Base-by-base conservation (phyloP, 495 filamentous ascomycete genomes). In the Neurospora sp. region DNA sequence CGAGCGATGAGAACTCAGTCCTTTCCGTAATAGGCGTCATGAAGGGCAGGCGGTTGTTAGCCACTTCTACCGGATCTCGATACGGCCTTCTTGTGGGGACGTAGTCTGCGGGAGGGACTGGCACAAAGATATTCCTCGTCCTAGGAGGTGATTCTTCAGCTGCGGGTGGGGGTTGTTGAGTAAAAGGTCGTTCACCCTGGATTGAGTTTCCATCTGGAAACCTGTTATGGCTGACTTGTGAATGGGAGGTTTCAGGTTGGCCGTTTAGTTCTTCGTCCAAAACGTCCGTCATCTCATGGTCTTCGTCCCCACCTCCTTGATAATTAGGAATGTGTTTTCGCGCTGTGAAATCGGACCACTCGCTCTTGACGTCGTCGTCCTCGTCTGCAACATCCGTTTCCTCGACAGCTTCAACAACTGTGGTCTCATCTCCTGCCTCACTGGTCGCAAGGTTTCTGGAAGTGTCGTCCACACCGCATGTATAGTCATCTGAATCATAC, bases 1-100 rank as follows among this genome's bases (percentile, higher is more conserved):
- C 90, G 27, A 97, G 79, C 0, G 93, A 96, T 27, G 89, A 92
- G 27, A 65, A 35, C 81, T 99, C 96, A 0, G 96, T 99, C 75
- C 91, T 91, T 79, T 99, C 96, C 8, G 95, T 93, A 73, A 99
- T 99, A 14, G 96, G 96, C 1, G 96, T 99, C 96, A 99, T 99
- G 80, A 97, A 98, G 42, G 94, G 96, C 8, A 98, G 84, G 69
- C 94, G 90, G 78, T 91, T 96, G 74, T 97, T 94, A 74, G 93
- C 91, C 70, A 89, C 85, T 75, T 93, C 87, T 2, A 85, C 85
- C 74, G 92, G 88, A 76, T 96, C 90, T 74, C 94, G 88, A 82
- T 91, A 97, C 41, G 91, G 90, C 8, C 89, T 86, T 40, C 83
- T 90, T 10, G 93, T 90, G 17, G 90, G 87, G 72, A 92, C 88